Base-by-base conservation (phyloP, 1,139 yeast species). In the Kodamaea fungicola region DNA sequence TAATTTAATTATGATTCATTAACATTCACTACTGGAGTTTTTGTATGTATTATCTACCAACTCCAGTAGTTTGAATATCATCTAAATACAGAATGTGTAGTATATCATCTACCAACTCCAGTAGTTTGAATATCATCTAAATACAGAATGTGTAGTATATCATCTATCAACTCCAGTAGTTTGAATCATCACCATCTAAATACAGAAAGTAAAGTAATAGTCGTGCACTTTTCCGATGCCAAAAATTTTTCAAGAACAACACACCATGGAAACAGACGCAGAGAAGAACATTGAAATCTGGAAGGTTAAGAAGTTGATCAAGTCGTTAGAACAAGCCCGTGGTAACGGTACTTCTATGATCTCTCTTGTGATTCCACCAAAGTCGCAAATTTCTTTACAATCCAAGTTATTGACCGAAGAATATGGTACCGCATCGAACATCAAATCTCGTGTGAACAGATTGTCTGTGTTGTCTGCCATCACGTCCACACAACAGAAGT, bases 281-380 rank as follows among this genome's bases (percentile, higher is more conserved):
- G 97, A 92, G 62, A 89, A 86, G 72, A 90, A 89, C 69, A 92
- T 92, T 62, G 96, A 92, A 74, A 89, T 92, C 71, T 92, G 98
- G 98, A 92, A 92, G 80, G 83, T 92, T 76, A 90, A 90, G 74
- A 92, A 92, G 69, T 72, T 84, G 76, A 80, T 83, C 72, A 84
- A 83, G 65, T 80, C 87, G 45, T 76, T 92, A 55, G 94, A 90
- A 61, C 69, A 70, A 56, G 97, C 97, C 41, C 79, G 96, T 64
- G 97, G 98, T 64, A 92, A 92, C 60, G 98, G 98, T 64, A 92
- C 98, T 35, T 92, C 98, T 26, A 92, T 92, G 97, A 92, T 92
- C 58, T 89, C 97, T 24, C 74, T 92, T 61, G 86, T 92, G 54
- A 87, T 92, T 47, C 95, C 98, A 32, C 98, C 98, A 52, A 84